Evolutionary conservation across 2,329 filamentous ascomycete species (phyloP), one percentile per base, ranked within the genome.

Genomic region (Alternaria sp.): DNA sequence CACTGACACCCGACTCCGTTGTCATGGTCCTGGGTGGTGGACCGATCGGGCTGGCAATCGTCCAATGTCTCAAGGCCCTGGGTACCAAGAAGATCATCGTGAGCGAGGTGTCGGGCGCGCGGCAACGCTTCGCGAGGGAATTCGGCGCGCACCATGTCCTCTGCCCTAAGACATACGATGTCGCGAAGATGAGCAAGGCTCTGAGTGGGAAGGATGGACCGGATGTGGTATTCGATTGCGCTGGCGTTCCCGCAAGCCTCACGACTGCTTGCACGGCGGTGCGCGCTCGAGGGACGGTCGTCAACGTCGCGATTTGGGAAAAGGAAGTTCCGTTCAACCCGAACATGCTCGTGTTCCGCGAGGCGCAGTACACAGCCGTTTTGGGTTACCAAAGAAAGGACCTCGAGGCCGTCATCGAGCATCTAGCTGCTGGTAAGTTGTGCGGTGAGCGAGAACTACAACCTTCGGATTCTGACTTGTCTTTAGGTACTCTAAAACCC

Each of bases 221-320:
- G 2, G 85, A 89, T 69, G 81, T 90, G 2, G 85, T 86, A 0
- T 89, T 90, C 65, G 88, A 91, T 65, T 88, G 87, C 30, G 87
- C 88, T 0, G 88, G 88, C 7, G 86, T 89, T 19, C 82, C 85
- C n/a, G 80, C 80, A 1, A 85, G 76, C 56, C 57, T 80, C 10
- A 70, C 59, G 15, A 79, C 81, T 63, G 67, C 87, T 77, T 68
- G 86, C 44, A 75, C 82, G 19, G 82, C 85, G 0, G 84, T 88
- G 3, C 81, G 83, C 52, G 81, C 83, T 0, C 81, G 85, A 36
- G 89, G 88, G 0, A 86, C 85, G 0, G 82, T 91, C 0, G 83
- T 90, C 3, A 90, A 90, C 63, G 83, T 90, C n/a, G 87, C 88
- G 0, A 86, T 90, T 4, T 90, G 87, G 87, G 87, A 89, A 70